Evolutionary conservation across 192 early-diverging fungal species (phyloP).

Genomic region (Neocallimastix lanati): DNA sequence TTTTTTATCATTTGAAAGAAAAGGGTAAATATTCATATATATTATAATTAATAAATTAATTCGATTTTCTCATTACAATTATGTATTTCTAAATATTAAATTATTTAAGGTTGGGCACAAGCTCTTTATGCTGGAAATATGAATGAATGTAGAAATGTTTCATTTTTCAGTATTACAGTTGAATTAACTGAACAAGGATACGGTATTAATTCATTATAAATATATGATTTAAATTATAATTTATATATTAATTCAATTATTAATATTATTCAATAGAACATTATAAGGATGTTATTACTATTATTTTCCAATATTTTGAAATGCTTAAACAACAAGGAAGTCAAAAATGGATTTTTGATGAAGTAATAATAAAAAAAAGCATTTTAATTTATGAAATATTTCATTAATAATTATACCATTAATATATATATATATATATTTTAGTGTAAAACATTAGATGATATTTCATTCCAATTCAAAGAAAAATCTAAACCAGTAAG

Average conservation of each 20-base stretch:
- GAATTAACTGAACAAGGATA: constrained; percentile 66
- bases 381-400: no score
- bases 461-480: constrained; percentile 13
- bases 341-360: constrained; percentile 64
- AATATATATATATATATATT: constrained; percentile 30
- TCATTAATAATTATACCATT: neutral
- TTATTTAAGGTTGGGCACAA: constrained; percentile 51
- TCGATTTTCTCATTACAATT: neutral
- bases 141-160: constrained; percentile 47
- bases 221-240: no score
- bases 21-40: constrained; percentile 32
- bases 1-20: constrained; percentile 67
- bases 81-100: no score
- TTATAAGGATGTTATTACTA: constrained; percentile 59
- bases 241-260: constrained; percentile 1
- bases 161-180: constrained; percentile 66
- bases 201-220: constrained; percentile 13
- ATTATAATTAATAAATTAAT: no score
- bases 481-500: neutral
- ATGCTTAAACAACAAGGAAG: constrained; percentile 55
- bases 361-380: constrained; percentile 48
- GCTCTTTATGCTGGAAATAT: constrained; percentile 44
- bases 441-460: constrained; percentile 19
- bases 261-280: constrained; percentile 11
- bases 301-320: constrained; percentile 76